Conservation (phyloP, 164 flowering plant genomes). For the Santalum album region DNA sequence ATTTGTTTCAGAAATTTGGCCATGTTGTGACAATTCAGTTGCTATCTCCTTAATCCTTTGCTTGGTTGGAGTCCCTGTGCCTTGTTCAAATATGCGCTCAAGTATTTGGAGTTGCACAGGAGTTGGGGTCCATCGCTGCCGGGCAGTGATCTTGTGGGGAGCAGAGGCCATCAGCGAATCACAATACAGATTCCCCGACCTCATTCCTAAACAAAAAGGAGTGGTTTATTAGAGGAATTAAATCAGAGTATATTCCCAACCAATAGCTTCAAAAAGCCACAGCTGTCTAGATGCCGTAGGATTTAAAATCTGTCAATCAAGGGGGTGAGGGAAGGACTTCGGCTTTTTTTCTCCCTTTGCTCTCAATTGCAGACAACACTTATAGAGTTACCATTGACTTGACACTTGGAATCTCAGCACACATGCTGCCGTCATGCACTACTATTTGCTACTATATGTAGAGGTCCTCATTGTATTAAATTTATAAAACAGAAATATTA, state of each 20-base stretch:
- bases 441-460: too few relatives aligned
- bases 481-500: too few relatives aligned
- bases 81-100: conserved; percentile 82
- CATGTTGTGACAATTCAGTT: conserved; percentile 67
- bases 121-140: conserved; percentile 98
- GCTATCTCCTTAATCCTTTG: conserved; percentile 72
- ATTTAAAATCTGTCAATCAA: too few relatives aligned
- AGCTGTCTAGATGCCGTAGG: too few relatives aligned
- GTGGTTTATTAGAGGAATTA: neutral
- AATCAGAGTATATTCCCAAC: neutral
- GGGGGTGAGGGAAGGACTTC: too few relatives aligned
- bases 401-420: too few relatives aligned
- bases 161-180: conserved; percentile 68
- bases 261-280: neutral
- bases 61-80: conserved; percentile 91
- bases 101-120: conserved; percentile 90
- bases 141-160: conserved; percentile 75
- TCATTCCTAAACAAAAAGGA: conserved; percentile 43
- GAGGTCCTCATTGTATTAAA: too few relatives aligned
- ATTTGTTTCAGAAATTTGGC: conserved; percentile 82
- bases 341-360: too few relatives aligned
- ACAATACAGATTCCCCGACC: conserved; percentile 73
- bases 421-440: too few relatives aligned
- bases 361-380: too few relatives aligned
- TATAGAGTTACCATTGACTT: too few relatives aligned